Evolutionary conservation across 805 yeast genomes (phyloP), one percentile per base, ranked within the genome.

Genomic region (Blastobotrys robertii): DNA sequence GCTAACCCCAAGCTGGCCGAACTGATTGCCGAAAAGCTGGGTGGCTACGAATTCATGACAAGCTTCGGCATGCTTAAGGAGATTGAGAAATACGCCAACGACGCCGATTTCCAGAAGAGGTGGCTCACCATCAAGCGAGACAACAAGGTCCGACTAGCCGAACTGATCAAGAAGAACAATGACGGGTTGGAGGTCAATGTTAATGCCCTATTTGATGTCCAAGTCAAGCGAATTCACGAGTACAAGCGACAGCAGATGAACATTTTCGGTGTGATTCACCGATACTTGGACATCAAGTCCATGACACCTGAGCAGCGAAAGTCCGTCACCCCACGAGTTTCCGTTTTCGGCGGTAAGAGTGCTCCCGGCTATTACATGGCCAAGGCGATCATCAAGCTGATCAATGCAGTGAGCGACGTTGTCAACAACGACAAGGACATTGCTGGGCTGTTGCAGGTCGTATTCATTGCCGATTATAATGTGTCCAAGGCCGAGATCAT

Each of bases 321-420:
- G 49, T 73, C 76, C 56, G 77, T 73, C 61, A 73, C 77, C 46
- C 80, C 95, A 46, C 84, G 81, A 58, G 92, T 84, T 44, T 73
- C 79, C 35, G 74, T 87, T 47, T 79, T 88, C 63, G 97, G 97
- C 52, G 97, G 97, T 59, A 87, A 88, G 66, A 83, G 94, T 46
- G 97, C 97, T 8, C 97, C 97, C n/a, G 97, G 97, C 51, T 87
- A 87, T 63, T 87, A 84, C 67, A 84, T 87, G 78, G 97, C 97
- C 46, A 87, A 87, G 66, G 75, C 83, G 45, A 84, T 87, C 57
- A 88, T 87, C 60, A 85, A 86, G 63, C 72, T 87, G 62, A 75
- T 87, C 58, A 87, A 84, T 62, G 65, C 83, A 42, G 96, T 86
- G 32, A 80, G 84, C 29, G 79, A 76, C 4, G 90, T 85, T 39